Evolutionary conservation across 164 flowering plant genomes (phyloP).

Genomic region (Magnolia changhungtana): DNA sequence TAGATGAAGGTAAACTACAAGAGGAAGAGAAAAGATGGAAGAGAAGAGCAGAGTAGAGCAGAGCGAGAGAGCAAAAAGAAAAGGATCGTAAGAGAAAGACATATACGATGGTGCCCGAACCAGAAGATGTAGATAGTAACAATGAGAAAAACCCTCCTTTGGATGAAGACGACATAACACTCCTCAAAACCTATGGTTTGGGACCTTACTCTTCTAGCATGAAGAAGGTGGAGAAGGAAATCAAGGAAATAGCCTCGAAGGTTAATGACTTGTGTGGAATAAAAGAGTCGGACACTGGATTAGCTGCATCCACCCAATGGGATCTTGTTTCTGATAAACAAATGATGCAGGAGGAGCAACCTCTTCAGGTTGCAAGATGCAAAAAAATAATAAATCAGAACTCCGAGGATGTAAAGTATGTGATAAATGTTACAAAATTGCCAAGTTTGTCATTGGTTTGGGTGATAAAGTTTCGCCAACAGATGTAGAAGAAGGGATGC

Average conservation of each 20-base stretch:
- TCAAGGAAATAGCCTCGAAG: no score
- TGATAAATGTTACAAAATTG: constrained; percentile 95
- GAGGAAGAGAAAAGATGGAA: no score
- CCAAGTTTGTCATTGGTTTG: constrained; percentile 99
- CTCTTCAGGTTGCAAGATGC: constrained; percentile 97
- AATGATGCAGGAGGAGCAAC: no score
- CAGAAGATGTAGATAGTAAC: constrained; percentile 56
- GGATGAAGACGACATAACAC: constrained; percentile 88
- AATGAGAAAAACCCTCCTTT: constrained; percentile 90
- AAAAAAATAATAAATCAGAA: constrained; percentile 94
- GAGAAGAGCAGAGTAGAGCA: no score
- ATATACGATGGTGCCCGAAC: constrained; percentile 41
- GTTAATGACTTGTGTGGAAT: no score
- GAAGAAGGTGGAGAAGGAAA: no score
- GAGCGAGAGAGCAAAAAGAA: background rate
- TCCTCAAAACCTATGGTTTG: constrained; percentile 48
- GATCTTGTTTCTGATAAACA: no score
- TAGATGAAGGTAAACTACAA: no score
- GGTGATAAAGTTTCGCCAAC: constrained; percentile 99
- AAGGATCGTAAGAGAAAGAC: no score
- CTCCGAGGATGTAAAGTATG: constrained; percentile 94
- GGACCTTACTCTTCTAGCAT: constrained; percentile 83
- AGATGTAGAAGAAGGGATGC: constrained; percentile 99
- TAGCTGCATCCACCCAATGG: no score
- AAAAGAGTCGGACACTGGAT: no score